A percentile compares a stretch with the other conserved stretches of the same genome.
Conservation (phyloP, 352 stramenopile species). For the Achlya hypogyna region DNA sequence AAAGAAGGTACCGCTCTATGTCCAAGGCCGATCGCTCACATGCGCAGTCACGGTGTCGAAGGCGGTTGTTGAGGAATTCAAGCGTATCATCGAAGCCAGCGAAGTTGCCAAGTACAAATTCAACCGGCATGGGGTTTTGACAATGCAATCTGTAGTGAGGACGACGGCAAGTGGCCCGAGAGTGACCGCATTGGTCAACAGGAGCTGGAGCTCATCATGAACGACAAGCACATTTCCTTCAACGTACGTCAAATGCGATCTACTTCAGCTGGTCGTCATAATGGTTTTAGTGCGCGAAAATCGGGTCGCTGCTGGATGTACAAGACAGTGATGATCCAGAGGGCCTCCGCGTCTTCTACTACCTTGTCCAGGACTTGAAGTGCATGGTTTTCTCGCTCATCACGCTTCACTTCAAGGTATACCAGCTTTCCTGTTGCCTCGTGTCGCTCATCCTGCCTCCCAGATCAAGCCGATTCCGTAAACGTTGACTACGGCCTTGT, state of each 20-base stretch:
- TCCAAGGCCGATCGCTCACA: too few species aligned
- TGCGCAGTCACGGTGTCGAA: slow-evolving; percentile 78
- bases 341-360: slow-evolving; percentile 92
- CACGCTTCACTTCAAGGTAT: slow-evolving; percentile 93
- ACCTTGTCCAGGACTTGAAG: slow-evolving; percentile 96
- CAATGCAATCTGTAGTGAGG: slow-evolving; percentile 45
- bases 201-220: slow-evolving; percentile 94
- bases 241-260: slow-evolving; percentile 40
- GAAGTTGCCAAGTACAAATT: slow-evolving; percentile 79
- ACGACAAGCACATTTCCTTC: slow-evolving; percentile 96
- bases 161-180: slow-evolving; percentile 95
- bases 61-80: slow-evolving; percentile 90
- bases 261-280: not conserved
- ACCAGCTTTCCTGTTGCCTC: not conserved
- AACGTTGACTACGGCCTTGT: not conserved
- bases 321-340: slow-evolving; percentile 94
- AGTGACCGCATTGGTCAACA: slow-evolving; percentile 88
- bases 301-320: slow-evolving; percentile 92
- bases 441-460: not conserved
- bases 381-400: slow-evolving; percentile 96
- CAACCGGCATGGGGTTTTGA: not conserved
- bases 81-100: slow-evolving; percentile 88
- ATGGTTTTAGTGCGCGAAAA: slow-evolving; percentile 86
- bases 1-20: slow-evolving; percentile 82
- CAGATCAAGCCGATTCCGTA: slow-evolving; percentile 93